phyloP scores from a whole-genome alignment of 371 early-diverging fungal genomes.

The Massospora cicadina region DNA sequence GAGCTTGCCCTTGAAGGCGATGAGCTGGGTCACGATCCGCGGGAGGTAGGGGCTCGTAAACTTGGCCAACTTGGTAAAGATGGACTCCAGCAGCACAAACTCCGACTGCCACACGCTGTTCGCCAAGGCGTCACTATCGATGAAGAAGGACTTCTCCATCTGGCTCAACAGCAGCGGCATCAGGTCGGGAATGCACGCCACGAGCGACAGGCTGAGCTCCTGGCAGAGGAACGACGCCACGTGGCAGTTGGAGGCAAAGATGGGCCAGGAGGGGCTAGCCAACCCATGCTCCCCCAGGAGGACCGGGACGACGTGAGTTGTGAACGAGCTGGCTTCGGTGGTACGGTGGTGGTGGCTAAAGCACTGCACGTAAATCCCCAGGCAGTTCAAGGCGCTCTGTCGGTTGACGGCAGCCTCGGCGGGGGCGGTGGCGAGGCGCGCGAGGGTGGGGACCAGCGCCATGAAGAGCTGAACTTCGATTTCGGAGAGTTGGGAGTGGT shows the following conservation, averaged over 20 bases:
- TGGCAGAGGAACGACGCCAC: slow-evolving; percentile 1
- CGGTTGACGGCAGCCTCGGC: slow-evolving; percentile 43
- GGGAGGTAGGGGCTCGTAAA: slow-evolving; percentile 67
- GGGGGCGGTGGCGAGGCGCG: slow-evolving; percentile 19
- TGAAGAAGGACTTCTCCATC: slow-evolving; percentile 3
- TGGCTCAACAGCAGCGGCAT: slow-evolving; percentile 4
- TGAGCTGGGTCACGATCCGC: slow-evolving; percentile 23
- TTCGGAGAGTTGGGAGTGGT: slow-evolving; percentile 14
- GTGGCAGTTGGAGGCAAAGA: slow-evolving; percentile 32
- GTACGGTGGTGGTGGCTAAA: slow-evolving; percentile 42
- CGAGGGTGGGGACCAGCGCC: slow-evolving; percentile 25
- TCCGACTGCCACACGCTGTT: slow-evolving; percentile 34
- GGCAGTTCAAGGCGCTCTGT: slow-evolving; percentile 61
- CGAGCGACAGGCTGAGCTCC: not conserved
- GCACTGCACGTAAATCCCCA: slow-evolving; percentile 47
- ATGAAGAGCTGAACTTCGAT: slow-evolving; percentile 25
- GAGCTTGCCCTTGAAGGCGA: slow-evolving; percentile 1
- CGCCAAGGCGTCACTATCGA: slow-evolving; percentile 9
- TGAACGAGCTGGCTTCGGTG: slow-evolving; percentile 16
- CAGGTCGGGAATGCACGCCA: not conserved
- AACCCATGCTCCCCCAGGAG: slow-evolving; percentile 38
- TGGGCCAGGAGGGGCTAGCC: slow-evolving; percentile 28
- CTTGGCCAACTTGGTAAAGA: slow-evolving; percentile 52
- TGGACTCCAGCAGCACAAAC: slow-evolving; percentile 45
- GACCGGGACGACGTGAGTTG: slow-evolving; percentile 31